Evolutionary conservation across 1,139 yeast species (phyloP).

Genomic region (Suhomyces taliae): DNA sequence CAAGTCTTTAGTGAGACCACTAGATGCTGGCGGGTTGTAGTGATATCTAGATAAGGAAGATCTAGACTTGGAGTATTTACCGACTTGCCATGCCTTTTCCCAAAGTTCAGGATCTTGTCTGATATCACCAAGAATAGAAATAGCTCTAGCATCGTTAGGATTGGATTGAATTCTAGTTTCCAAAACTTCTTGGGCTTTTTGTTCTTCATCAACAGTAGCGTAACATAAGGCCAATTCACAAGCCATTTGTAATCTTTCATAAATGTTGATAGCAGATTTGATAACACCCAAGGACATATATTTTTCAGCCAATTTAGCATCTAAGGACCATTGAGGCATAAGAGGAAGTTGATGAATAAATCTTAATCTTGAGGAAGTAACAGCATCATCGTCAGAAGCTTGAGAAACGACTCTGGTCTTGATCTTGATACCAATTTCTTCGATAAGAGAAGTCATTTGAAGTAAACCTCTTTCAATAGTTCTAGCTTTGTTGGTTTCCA

Average conservation of each 20-base stretch:
- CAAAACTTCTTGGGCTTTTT: constrained; percentile 63
- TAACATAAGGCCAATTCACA: constrained; percentile 90
- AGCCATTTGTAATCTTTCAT: constrained; percentile 72
- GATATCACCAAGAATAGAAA: constrained; percentile 84
- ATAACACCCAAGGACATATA: constrained; percentile 84
- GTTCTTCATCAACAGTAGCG: constrained; percentile 79
- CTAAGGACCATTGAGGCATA: constrained; percentile 85
- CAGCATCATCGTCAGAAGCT: constrained; percentile 32
- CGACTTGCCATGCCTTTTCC: constrained; percentile 86
- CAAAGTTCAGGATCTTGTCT: constrained; percentile 74
- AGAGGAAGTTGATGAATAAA: constrained; percentile 76
- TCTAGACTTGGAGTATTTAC: constrained; percentile 82
- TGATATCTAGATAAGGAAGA: constrained; percentile 75
- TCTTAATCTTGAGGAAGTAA: constrained; percentile 55
- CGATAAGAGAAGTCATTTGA: constrained; percentile 90
- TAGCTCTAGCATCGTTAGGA: constrained; percentile 81
- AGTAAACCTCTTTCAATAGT: constrained; percentile 92
- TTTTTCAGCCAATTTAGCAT: constrained; percentile 79
- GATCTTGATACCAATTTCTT: constrained; percentile 78
- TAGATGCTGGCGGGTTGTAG: constrained; percentile 60
- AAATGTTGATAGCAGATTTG: constrained; percentile 86
- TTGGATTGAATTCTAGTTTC: constrained; percentile 50
- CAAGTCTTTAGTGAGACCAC: constrained; percentile 55
- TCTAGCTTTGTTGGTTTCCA: constrained; percentile 78
- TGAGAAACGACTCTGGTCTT: constrained; percentile 61